Evolutionary conservation across 768 basidiomycete genomes (phyloP), one percentile per base, ranked within the genome.

Genomic region (Trametes coccinea): DNA sequence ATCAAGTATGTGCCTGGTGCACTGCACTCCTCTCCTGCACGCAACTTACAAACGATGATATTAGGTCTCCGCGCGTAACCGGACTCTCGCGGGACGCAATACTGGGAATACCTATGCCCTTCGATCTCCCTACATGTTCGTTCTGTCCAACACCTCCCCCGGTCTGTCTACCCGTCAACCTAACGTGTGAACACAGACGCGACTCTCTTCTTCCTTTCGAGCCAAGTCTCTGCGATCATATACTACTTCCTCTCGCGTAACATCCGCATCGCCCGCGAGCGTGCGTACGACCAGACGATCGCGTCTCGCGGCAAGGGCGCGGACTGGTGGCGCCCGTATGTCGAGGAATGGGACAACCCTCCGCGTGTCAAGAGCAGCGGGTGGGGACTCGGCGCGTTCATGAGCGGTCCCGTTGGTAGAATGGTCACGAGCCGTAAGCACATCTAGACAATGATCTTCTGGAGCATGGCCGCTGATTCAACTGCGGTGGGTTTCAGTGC

Each of bases 211-310:
- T 81, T 94, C 56, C 70, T 95, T 4, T 86, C 89, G 8, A 78
- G 84, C 0, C 93, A 95, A 76, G 70, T 91, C 39, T 90, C 90
- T 0, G 74, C 75, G 17, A 88, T 98, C 58, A 79, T 96, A 52
- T 80, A 79, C 2, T 95, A 90, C 78, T 95, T 95, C 76, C 82
- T 98, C 53, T 81, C 86, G 31, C 85, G 85, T 48, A 95, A 96
- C 73, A 86, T 96, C 49, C 83, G 85, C 30, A 82, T 94, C 46
- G 92, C 93, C 0, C 83, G 88, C 2, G 84, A 84, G 55, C 82
- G 89, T 10, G 93, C 84, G 10, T 92, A 87, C 84, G 87, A 84
- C 17, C 88, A 95, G 70, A 95, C 93, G 0, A 85, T 96, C 31
- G 76, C 81, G 5, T 95, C 93, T 4, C 84, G 94, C 1, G 88